A percentile compares a stretch with the other conserved stretches of the same genome.
Conservation (phyloP, 306 rosid genomes). For the Prunus padus region DNA sequence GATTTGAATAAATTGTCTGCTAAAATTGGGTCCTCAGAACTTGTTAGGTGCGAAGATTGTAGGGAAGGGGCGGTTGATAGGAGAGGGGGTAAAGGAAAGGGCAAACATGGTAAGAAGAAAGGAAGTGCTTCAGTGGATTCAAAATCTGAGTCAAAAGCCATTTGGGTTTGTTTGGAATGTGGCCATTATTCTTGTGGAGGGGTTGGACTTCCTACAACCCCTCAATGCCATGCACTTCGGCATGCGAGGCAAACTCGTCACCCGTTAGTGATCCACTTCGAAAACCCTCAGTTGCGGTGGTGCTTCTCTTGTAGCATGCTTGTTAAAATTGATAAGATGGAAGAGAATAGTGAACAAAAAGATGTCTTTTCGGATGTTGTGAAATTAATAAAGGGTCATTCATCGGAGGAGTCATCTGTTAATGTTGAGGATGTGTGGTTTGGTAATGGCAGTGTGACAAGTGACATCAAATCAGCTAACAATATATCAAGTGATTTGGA, state of each 20-base stretch:
- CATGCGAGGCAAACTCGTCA: conserved; percentile 75
- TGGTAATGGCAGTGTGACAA: conserved; percentile 48
- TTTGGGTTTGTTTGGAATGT: conserved; percentile 92
- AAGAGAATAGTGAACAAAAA: conserved; percentile 52
- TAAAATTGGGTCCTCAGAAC: conserved; percentile 50
- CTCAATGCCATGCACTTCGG: conserved; percentile 55
- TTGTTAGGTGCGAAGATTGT: conserved; percentile 69
- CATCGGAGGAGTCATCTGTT: conserved; percentile 31
- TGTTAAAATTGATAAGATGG: conserved; percentile 53
- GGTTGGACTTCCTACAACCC: conserved; percentile 68
- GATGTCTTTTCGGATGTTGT: conserved; percentile 53
- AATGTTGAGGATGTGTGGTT: conserved; percentile 45
- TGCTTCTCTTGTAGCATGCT: conserved; percentile 73
- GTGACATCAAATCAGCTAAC: conserved; percentile 50
- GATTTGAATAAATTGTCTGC: conserved; percentile 48
- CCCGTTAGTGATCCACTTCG: conserved; percentile 57
- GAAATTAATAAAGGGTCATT: conserved; percentile 58
- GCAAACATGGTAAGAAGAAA: conserved; percentile 75
- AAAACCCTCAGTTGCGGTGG: conserved; percentile 81
- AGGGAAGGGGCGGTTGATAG: conserved; percentile 57
- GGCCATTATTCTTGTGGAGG: conserved; percentile 85
- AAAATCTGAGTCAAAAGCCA: conserved; percentile 58
- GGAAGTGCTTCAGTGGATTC: conserved; percentile 50
- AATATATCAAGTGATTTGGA: conserved; percentile 30
- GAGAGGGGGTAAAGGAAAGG: conserved; percentile 62